A percentile compares a stretch with the other conserved stretches of the same genome.
Conservation (phyloP, 305 asterid genomes). For the Salvia sclarea region DNA sequence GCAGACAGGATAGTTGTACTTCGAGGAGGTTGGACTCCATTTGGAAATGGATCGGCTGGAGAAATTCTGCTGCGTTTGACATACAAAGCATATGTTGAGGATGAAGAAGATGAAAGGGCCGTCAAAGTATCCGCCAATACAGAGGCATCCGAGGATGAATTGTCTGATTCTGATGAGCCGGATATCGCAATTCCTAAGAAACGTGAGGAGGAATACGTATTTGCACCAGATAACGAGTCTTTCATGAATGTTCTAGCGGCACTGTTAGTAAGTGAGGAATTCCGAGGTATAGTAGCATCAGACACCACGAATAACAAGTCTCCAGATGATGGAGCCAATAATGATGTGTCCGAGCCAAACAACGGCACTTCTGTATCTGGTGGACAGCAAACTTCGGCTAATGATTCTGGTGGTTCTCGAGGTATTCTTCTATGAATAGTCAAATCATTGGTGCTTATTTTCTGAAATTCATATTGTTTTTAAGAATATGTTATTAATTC, state of each 20-base stretch:
- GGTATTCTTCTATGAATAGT: conserved; percentile 43
- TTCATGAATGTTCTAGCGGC: conserved; percentile 85
- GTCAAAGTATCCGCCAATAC: conserved; percentile 39
- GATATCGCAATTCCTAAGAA: conserved; percentile 40
- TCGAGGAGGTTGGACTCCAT: conserved; percentile 72
- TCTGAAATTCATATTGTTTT: conserved; percentile 8
- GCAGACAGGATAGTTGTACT: conserved; percentile 76
- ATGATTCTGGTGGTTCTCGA: conserved; percentile 47
- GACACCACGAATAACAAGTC: conserved; percentile 61
- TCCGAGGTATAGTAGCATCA: conserved; percentile 84
- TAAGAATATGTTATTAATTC: conserved; percentile 20
- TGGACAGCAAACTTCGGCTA: conserved; percentile 42
- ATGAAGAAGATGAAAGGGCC: conserved; percentile 88
- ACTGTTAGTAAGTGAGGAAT: conserved; percentile 87
- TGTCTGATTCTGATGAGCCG: conserved; percentile 59
- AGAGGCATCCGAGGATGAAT: conserved; percentile 61
- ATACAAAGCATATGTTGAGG: conserved; percentile 96
- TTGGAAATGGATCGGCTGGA: conserved; percentile 79
- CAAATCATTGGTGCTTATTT: conserved; percentile 4
- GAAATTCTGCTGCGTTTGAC: conserved; percentile 86
- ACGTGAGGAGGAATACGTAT: conserved; percentile 36
- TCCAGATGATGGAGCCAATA: conserved; percentile 36
- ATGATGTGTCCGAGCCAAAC: conserved; percentile 38
- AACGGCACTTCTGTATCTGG: conserved; percentile 36
- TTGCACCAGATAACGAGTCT: conserved; percentile 61